Percentiles rank a stretch among this genome's conserved stretches.
These are phyloP conservation scores for Solanum tacnaense DNA, from an alignment of 257 asterid genomes.

Conservation along the genomic window DNA sequence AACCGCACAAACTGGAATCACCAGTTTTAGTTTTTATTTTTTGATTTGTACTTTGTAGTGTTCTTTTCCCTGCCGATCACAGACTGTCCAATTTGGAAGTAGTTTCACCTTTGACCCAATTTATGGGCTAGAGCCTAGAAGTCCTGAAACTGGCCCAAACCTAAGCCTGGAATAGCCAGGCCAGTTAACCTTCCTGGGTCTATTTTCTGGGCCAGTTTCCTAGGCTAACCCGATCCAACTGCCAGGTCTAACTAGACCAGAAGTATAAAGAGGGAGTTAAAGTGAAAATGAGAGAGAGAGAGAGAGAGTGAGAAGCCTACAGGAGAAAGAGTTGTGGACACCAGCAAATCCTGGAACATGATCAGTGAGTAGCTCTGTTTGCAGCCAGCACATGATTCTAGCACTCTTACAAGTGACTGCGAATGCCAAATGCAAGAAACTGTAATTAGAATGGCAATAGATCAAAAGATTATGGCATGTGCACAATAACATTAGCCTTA, in stretches of 20 bases:
- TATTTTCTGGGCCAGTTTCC: background rate
- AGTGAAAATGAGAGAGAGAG: conserved; percentile 2
- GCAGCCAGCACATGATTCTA: conserved; percentile 72
- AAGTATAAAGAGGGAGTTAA: background rate
- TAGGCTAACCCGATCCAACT: background rate
- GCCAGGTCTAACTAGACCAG: background rate
- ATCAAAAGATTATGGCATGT: background rate
- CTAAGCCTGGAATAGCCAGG: background rate
- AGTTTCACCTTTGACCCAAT: background rate
- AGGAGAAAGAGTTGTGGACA: conserved; percentile 83
- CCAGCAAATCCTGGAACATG: conserved; percentile 93
- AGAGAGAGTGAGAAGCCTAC: conserved; percentile 43
- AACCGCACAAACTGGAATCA: background rate
- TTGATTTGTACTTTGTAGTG: background rate
- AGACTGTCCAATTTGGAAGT: background rate
- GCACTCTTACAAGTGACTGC: conserved; percentile 73
- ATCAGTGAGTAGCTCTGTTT: conserved; percentile 57
- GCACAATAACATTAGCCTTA: background rate
- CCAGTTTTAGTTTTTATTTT: background rate
- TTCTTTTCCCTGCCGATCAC: background rate
- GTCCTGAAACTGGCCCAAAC: background rate
- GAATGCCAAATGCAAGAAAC: conserved; percentile 20
- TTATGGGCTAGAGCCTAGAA: background rate
- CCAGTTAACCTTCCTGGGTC: background rate
- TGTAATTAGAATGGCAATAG: background rate